phyloP scores from a whole-genome alignment of 345 rosid species.

The Carallia pectinifolia region DNA sequence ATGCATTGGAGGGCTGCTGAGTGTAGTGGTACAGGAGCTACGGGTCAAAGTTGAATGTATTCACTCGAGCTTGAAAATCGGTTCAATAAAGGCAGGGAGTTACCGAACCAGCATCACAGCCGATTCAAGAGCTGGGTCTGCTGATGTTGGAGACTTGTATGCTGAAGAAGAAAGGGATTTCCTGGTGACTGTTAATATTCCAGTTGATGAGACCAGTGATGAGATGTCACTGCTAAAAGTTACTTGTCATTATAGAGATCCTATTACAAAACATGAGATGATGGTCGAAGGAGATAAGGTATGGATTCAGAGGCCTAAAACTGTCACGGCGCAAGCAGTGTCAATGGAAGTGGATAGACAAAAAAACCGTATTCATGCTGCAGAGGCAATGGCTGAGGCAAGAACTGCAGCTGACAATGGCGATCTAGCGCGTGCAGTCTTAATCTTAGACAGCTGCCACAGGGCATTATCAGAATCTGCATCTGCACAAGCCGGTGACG shows the following conservation, averaged over 20 bases:
- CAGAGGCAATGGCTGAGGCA: slow-evolving; percentile 30
- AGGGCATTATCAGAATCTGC: slow-evolving; percentile 25
- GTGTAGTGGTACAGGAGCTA: slow-evolving; percentile 36
- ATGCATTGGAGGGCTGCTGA: slow-evolving; percentile 42
- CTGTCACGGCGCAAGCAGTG: slow-evolving; percentile 6
- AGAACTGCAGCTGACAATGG: slow-evolving; percentile 26
- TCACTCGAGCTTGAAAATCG: slow-evolving; percentile 22
- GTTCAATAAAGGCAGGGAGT: slow-evolving; percentile 28
- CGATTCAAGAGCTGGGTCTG: neutral
- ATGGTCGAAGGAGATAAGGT: slow-evolving; percentile 13
- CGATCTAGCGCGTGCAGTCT: slow-evolving; percentile 21
- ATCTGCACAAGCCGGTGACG: slow-evolving; percentile 29
- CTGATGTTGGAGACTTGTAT: slow-evolving; percentile 35
- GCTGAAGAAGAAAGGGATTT: slow-evolving; percentile 40
- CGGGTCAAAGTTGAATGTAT: slow-evolving; percentile 16
- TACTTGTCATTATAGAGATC: slow-evolving; percentile 19
- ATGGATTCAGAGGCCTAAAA: slow-evolving; percentile 25
- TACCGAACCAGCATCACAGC: neutral
- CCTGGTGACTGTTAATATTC: slow-evolving; percentile 23
- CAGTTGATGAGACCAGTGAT: slow-evolving; percentile 3
- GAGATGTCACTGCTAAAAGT: slow-evolving; percentile 20
- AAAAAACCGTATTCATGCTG: slow-evolving; percentile 22
- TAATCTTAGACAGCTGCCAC: neutral
- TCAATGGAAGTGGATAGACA: slow-evolving; percentile 33
- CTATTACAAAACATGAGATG: slow-evolving; percentile 13